Evolutionary conservation across 1,284 basidiomycete species (phyloP), one percentile per base, ranked within the genome.

Genomic region (Heterobasidion occidentale): DNA sequence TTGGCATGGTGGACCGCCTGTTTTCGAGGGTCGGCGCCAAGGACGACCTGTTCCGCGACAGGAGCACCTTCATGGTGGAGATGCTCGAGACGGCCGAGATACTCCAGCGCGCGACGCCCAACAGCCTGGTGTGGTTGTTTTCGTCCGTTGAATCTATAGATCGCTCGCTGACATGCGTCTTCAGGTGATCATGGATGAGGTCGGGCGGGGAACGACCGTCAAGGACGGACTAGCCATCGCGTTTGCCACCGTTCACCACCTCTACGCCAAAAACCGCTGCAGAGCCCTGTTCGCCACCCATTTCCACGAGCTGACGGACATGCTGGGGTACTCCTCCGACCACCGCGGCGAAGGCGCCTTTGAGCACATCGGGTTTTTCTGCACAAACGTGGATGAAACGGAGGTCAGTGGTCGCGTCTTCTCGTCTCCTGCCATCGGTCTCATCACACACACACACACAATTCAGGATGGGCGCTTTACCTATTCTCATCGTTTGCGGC

Each of bases 101-200:
- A 59, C 75, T 99, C 27, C 78, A 81, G 27, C 81, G 87, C 36
- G 94, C 96, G 2, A 95, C 93, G 12, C 72, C 83, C 5, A 80
- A 77, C 55, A 95, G 92, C 59, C 75, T 98, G 56, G 91, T 91
- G 62, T 62, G 83, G 72, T 12, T 33, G 33, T 2, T 36, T 48
- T 46, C 52, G 44, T 56, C 36, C 47, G 38, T 38, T 17, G 34
- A 12, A 36, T 27, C 7, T 36, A 14, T 14, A 17, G n/a, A 7
- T 34, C 20, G 12, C 1, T 48, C 19, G 19, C n/a, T 48, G 19
- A 44, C n/a, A 17, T 54, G 27, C 27, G 48, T 51, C 50, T 14
- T 44, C n/a, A 92, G 91, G 90, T 97, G 17, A 94, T 98, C 61
- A 95, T 98, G 91, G 94, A 98, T 67, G 96, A 99, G 73, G 91